Evolutionary conservation across 2,329 filamentous ascomycete genomes (phyloP).

Genomic region (Verticillium nonalfalfae): DNA sequence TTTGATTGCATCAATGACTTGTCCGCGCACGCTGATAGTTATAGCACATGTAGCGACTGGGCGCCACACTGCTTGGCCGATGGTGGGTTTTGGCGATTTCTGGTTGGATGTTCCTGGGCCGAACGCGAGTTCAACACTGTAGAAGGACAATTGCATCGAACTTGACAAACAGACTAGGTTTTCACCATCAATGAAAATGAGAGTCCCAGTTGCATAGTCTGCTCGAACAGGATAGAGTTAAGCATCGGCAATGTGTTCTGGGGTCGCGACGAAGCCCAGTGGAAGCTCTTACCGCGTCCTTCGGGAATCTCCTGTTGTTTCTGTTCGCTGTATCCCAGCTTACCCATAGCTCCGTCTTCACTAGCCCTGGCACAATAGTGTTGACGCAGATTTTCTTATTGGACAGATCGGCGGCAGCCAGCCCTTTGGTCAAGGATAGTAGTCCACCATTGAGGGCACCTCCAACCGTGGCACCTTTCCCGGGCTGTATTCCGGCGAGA

Average conservation of each 20-base stretch:
- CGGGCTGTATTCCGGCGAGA: conserved; percentile 24
- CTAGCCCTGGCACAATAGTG: conserved; percentile 23
- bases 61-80: too few species aligned
- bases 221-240: conserved; percentile 2
- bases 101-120: too few species aligned
- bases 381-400: conserved; percentile 21
- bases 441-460: conserved; percentile 22
- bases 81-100: too few species aligned
- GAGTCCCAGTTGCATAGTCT: conserved; percentile 1
- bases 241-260: conserved; percentile 8
- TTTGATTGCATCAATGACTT: too few species aligned
- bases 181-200: conserved; percentile 2
- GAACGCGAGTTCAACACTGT: too few species aligned
- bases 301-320: conserved; percentile 17
- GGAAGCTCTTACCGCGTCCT: conserved; percentile 11
- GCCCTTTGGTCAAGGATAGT: conserved; percentile 17
- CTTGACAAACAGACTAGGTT: not conserved
- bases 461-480: conserved; percentile 27
- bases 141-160: too few species aligned
- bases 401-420: conserved; percentile 18
- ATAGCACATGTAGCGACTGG: too few species aligned
- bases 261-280: conserved; percentile 21
- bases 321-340: conserved; percentile 18
- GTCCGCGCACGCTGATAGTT: too few species aligned
- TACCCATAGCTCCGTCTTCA: conserved; percentile 24